A percentile compares a stretch with the other conserved stretches of the same genome.
phyloP scores from a whole-genome alignment of 306 rosid genomes.

The Begonia fuchsioides region DNA sequence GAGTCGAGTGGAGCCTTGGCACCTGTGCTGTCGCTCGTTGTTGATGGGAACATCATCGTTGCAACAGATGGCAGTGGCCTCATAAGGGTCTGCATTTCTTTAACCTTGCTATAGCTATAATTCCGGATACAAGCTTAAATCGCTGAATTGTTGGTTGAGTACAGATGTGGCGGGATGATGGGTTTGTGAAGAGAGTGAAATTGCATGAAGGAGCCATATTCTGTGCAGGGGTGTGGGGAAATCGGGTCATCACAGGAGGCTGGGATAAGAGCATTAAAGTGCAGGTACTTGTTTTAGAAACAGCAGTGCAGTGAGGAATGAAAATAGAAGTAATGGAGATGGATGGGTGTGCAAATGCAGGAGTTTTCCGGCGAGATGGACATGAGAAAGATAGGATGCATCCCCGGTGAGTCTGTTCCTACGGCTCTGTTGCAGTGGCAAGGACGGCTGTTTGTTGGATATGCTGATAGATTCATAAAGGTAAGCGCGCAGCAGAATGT shows the following conservation, averaged over 20 bases:
- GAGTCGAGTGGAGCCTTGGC: conserved; percentile 33
- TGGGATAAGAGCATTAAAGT: conserved; percentile 64
- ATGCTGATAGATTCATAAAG: conserved; percentile 53
- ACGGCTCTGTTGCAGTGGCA: conserved; percentile 60
- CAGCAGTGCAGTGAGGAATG: background rate
- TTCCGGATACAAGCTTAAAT: no score
- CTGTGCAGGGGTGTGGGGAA: conserved; percentile 43
- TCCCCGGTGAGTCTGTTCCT: conserved; percentile 39
- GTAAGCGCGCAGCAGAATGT: conserved; percentile 18
- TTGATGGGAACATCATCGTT: conserved; percentile 41
- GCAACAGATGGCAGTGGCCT: conserved; percentile 72
- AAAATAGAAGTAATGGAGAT: no score
- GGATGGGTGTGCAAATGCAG: conserved; percentile 11
- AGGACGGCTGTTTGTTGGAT: conserved; percentile 68
- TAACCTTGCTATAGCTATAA: background rate
- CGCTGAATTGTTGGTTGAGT: no score
- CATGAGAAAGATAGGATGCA: conserved; percentile 40
- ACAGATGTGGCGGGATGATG: conserved; percentile 81
- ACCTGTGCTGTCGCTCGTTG: conserved; percentile 50
- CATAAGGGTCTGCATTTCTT: conserved; percentile 46
- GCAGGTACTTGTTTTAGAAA: conserved; percentile 40
- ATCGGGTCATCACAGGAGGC: conserved; percentile 74
- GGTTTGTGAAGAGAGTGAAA: conserved; percentile 33
- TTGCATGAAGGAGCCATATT: conserved; percentile 62
- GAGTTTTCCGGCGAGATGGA: conserved; percentile 58